Evolutionary conservation across 2,329 filamentous ascomycete genomes (phyloP), one percentile per base, ranked within the genome.

Genomic region (Phialophora tarda): DNA sequence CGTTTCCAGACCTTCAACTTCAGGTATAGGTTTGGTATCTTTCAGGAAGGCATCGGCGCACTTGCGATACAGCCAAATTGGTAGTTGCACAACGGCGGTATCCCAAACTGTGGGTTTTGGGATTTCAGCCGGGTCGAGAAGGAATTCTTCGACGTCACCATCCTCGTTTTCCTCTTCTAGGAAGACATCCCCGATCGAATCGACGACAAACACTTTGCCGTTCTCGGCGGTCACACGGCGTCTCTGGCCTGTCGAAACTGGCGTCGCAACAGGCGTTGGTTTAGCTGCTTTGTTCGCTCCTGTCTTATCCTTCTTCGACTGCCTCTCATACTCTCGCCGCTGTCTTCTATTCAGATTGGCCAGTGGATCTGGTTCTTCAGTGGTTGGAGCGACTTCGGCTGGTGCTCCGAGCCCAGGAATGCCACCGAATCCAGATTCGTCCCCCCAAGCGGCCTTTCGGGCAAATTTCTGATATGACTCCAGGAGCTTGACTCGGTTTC

Each of bases 161-260:
- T 97, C 92, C 72, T 93, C 93, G 59, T 92, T 92, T 73, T 92
- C 86, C 75, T 96, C 91, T 79, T 98, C 93, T n/a, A 99, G 83
- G 76, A 92, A 99, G 12, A 99, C 95, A 73, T 97, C 93, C 30
- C 95, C 95, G 10, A 90, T 83, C 0, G 91, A 92, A 79, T 99
- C 94, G 3, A 99, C 95, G 63, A 99, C 89, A 44, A 99, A 83
- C 0, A 96, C 85, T 82, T 98, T 99, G 72, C 95, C 95, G 74
- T 99, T 99, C 82, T 97, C 91, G 2, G 93, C 94, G 28, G 93
- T 87, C 17, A 98, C 92, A 41, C 92, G 86, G 84, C 94, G 96
- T 80, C 92, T 92, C 38, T 90, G 84, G 23, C 93, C 93, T 44
- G 88, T 86, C 32, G 48, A 53, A 51, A 48, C 87, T 62, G 83